Base-by-base conservation (phyloP, 352 stramenopile genomes). In the Salisapilia sapeloensis region DNA sequence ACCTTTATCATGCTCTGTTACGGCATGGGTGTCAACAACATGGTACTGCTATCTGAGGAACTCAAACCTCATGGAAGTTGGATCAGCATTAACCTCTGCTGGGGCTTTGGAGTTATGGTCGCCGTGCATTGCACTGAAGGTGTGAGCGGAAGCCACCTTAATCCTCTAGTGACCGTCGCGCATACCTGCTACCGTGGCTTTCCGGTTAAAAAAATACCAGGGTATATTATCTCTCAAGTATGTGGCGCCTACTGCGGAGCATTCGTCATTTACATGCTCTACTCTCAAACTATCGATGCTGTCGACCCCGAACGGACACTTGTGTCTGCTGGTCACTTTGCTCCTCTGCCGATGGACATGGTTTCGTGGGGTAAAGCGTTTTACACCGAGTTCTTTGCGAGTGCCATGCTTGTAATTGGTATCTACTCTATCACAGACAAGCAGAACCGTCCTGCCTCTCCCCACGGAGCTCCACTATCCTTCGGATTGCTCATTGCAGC, bases 351-450 rank as follows among this genome's bases (percentile, higher is more conserved):
- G 5, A 33, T 35, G 13, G 32, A 46, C 19, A 35, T 25, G 14
- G 50, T 37, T 10, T 44, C 41, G 24, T 42, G 44, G 26, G 32
- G 40, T 35, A 57, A 38, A 4, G 47, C 47, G 1, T 57, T 61
- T 28, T 50, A 52, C 32, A 52, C 42, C 43, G 61, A 81, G 34
- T 35, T 72, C 28, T 53, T 81, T 22, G 64, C 56, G 19, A 78
- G 50, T 33, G 60, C 63, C 26, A 18, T 85, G 38, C 40, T 85
- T 13, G 38, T 82, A 16, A 36, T 82, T 16, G 64, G 61, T 13
- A 72, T 85, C 42, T 75, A 80, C 22, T 48, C 62, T 2, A 44
- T 85, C 35, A 69, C 59, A 3, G 69, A 85, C 48, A 58, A 72
- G 43, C 59, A 65, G 53, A 82, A 85, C 55, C 71, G 72, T 27